phyloP scores from a whole-genome alignment of 192 early-diverging fungal genomes.

The Coemansia sp. region DNA sequence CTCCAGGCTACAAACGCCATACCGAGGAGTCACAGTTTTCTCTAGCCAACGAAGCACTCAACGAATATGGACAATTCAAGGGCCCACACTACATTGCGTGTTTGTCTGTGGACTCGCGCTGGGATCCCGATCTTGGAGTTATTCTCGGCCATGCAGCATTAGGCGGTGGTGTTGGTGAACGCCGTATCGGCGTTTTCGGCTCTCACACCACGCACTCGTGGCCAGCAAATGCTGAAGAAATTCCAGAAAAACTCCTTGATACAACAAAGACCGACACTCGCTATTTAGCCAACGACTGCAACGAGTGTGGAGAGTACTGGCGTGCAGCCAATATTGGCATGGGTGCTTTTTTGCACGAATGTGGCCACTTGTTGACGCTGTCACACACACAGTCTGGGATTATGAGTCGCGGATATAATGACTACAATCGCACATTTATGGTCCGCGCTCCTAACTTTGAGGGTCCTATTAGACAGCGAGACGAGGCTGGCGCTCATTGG shows the following conservation, averaged over 20 bases:
- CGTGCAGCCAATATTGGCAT: constrained; percentile 66
- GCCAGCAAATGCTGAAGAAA: constrained; percentile 62
- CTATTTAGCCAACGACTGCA: constrained; percentile 60
- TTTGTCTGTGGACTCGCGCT: constrained; percentile 61
- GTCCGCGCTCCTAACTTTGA: constrained; percentile 54
- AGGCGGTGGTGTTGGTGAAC: constrained; percentile 57
- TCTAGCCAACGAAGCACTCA: constrained; percentile 54
- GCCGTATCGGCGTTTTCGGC: constrained; percentile 66
- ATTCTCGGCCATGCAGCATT: constrained; percentile 65
- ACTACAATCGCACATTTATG: constrained; percentile 68
- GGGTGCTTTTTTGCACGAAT: constrained; percentile 73
- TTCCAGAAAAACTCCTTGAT: constrained; percentile 58
- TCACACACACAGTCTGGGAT: constrained; percentile 61
- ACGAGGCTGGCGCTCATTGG: constrained; percentile 68
- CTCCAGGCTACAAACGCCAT: constrained; percentile 38
- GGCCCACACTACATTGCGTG: constrained; percentile 55
- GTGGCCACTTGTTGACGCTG: constrained; percentile 63
- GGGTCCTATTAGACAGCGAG: constrained; percentile 52
- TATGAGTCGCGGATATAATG: constrained; percentile 65
- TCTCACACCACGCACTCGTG: constrained; percentile 65
- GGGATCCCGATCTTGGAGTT: constrained; percentile 53
- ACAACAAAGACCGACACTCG: constrained; percentile 58
- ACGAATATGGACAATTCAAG: constrained; percentile 51
- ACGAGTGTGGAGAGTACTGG: constrained; percentile 62
- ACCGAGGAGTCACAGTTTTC: constrained; percentile 50